These are phyloP conservation scores for Ramaria rubella DNA, from an alignment of 768 basidiomycete species.

Conservation along the genomic window DNA sequence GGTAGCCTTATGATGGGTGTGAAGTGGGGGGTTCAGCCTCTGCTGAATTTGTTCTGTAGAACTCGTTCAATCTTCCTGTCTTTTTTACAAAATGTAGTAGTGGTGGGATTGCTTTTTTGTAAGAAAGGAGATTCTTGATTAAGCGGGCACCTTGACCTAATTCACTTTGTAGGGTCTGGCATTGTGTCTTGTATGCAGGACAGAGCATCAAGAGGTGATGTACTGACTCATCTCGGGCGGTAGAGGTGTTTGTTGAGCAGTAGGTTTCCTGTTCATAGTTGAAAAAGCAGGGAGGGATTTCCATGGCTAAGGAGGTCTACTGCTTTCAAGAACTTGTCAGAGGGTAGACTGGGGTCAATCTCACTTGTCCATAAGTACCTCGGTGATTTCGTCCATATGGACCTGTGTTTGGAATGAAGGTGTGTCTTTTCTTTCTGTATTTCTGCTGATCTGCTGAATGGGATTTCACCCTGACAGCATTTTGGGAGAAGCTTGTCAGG, in stretches of 20 bases:
- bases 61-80: too few relatives aligned
- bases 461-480: conserved; percentile 6
- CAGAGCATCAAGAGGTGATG: conserved; percentile 14
- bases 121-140: too few relatives aligned
- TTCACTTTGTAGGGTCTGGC: background rate
- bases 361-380: background rate
- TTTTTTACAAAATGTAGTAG: too few relatives aligned
- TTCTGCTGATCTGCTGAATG: conserved; percentile 15
- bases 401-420: background rate
- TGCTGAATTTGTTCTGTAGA: too few relatives aligned
- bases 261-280: conserved; percentile 16
- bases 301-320: conserved; percentile 2
- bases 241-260: conserved; percentile 18
- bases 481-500: background rate
- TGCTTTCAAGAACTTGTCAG: conserved; percentile 6
- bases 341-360: conserved; percentile 14
- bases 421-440: conserved; percentile 2
- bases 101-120: too few relatives aligned
- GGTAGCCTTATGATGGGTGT: too few relatives aligned
- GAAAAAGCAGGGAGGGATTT: conserved; percentile 14
- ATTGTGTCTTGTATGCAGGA: conserved; percentile 3
- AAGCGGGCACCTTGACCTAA: too few relatives aligned
- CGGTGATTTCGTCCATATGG: too few relatives aligned
- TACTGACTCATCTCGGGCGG: conserved; percentile 12
- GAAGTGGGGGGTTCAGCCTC: too few relatives aligned